phyloP scores from a whole-genome alignment of 1,284 basidiomycete species.

The Naganishia liquefaciens region DNA sequence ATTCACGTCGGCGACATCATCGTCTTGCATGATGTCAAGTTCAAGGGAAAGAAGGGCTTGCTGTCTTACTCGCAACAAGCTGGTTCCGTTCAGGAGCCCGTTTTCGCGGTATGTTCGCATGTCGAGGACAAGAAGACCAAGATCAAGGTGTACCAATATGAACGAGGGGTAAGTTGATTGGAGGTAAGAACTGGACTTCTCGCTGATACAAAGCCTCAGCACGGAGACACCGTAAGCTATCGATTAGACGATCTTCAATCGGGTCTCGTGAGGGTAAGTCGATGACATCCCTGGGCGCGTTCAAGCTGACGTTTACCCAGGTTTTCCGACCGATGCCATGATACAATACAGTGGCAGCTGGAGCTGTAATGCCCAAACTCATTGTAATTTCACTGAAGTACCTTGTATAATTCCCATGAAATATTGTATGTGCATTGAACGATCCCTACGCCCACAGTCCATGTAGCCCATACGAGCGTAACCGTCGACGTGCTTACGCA shows the following conservation, averaged over 20 bases:
- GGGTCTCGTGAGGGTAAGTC: conserved; percentile 70
- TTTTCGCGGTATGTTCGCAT: conserved; percentile 75
- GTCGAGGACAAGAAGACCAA: conserved; percentile 77
- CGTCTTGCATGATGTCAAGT: conserved; percentile 70
- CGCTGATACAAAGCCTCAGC: conserved; percentile 45
- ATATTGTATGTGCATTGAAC: conserved; percentile 24
- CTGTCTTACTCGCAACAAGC: conserved; percentile 68
- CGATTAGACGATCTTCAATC: conserved; percentile 84
- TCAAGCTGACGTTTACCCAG: conserved; percentile 10
- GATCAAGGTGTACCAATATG: conserved; percentile 72
- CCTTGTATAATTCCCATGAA: conserved; percentile 10
- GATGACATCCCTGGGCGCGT: not conserved
- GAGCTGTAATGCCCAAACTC: not conserved
- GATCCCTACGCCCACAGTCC: conserved; percentile 19
- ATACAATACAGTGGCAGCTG: not conserved
- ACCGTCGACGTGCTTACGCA: conserved; percentile 23
- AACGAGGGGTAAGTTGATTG: conserved; percentile 44
- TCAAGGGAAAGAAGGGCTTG: conserved; percentile 82
- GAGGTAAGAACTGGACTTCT: not conserved
- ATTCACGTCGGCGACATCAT: conserved; percentile 78
- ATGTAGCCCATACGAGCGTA: conserved; percentile 12
- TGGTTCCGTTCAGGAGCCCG: conserved; percentile 62
- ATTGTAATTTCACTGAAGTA: not conserved
- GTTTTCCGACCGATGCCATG: conserved; percentile 32
- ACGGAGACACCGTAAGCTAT: conserved; percentile 76